Conservation (phyloP, 2,329 filamentous ascomycete genomes). For the Aspergillus sp. region DNA sequence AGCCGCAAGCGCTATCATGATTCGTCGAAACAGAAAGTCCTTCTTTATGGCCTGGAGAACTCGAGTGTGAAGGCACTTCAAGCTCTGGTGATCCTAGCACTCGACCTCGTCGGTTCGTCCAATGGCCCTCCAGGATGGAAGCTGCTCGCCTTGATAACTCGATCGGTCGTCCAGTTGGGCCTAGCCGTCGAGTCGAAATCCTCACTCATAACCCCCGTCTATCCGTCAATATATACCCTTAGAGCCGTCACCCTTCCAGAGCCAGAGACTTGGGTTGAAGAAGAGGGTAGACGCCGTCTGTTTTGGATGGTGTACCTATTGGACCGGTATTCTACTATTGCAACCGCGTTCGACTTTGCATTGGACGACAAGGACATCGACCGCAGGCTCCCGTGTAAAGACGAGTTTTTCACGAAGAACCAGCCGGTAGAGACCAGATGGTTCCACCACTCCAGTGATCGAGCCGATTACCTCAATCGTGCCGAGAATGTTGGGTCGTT, state of each 20-base stretch:
- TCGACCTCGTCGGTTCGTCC: conserved; percentile 81
- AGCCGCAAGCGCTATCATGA: conserved; percentile 73
- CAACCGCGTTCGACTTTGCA: conserved; percentile 89
- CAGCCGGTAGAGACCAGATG: conserved; percentile 80
- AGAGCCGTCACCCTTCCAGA: conserved; percentile 82
- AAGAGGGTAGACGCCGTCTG: conserved; percentile 77
- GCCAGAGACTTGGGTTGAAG: conserved; percentile 81
- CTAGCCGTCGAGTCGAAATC: conserved; percentile 81
- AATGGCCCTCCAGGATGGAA: conserved; percentile 94
- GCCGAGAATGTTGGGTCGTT: conserved; percentile 84
- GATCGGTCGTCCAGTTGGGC: conserved; percentile 84
- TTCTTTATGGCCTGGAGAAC: conserved; percentile 85
- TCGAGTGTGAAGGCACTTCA: conserved; percentile 86
- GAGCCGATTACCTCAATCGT: conserved; percentile 64
- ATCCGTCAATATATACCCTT: conserved; percentile 84
- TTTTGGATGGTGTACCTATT: conserved; percentile 96
- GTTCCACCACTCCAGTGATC: conserved; percentile 61
- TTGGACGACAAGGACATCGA: conserved; percentile 88
- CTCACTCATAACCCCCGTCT: conserved; percentile 72
- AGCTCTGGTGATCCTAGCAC: conserved; percentile 79
- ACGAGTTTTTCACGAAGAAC: conserved; percentile 82
- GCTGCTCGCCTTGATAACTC: conserved; percentile 81
- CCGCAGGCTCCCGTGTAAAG: conserved; percentile 78
- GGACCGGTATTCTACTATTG: conserved; percentile 85
- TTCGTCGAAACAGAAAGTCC: conserved; percentile 78